Conservation (phyloP, 2,329 filamentous ascomycete species). For the Macrophomina tecta region DNA sequence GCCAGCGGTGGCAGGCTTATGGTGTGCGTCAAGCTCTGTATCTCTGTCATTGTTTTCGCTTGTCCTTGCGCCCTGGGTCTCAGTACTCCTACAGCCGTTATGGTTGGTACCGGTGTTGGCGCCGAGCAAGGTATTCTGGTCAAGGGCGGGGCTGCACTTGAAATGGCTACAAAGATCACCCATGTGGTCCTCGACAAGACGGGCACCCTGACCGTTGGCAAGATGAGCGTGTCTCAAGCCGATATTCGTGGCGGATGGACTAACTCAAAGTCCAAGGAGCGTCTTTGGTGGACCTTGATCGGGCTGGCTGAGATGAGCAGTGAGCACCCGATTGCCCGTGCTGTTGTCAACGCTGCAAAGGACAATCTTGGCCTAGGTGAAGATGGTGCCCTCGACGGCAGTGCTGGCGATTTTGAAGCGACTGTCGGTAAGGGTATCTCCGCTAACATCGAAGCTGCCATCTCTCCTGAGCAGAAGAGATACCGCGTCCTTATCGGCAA, state of each 20-base stretch:
- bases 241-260: conserved; percentile 74
- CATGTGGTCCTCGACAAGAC: conserved; percentile 96
- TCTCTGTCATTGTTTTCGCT: conserved; percentile 97
- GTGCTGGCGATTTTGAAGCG: conserved; percentile 82
- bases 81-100: conserved; percentile 94
- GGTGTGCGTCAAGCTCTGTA: conserved; percentile 96
- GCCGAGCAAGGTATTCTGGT: conserved; percentile 97
- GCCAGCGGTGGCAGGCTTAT: conserved; percentile 89
- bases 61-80: conserved; percentile 97
- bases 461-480: conserved; percentile 69
- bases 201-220: conserved; percentile 90
- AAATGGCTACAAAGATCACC: conserved; percentile 87
- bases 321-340: conserved; percentile 94
- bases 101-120: conserved; percentile 98
- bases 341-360: conserved; percentile 78
- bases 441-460: conserved; percentile 78
- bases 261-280: conserved; percentile 68
- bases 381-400: conserved; percentile 80
- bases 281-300: conserved; percentile 93
- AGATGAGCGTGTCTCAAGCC: conserved; percentile 85
- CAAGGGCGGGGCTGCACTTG: conserved; percentile 91
- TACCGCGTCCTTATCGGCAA: conserved; percentile 88
- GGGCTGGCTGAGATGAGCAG: conserved; percentile 95
- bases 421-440: conserved; percentile 84
- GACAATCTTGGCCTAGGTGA: conserved; percentile 72